Evolutionary conservation across 2,329 filamentous ascomycete species (phyloP), one percentile per base, ranked within the genome.

Genomic region (Alternaria postmessia): DNA sequence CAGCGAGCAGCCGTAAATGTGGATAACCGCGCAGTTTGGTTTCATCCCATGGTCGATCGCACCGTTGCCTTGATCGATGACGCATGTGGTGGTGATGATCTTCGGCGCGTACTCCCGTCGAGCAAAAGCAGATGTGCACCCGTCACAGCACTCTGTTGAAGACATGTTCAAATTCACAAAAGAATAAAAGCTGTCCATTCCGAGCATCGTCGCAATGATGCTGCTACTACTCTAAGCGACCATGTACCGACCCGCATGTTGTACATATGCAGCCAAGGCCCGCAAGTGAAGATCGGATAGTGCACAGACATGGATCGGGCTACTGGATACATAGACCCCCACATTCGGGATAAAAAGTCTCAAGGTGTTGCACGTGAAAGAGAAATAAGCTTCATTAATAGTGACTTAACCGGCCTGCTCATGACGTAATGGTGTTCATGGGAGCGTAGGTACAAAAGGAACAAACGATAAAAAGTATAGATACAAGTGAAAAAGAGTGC

Each of bases 191-290:
- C 16, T 36, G 26, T 53, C 39, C 28, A 44, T 39, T 57, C 30
- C 26, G 18, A 22, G 34, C 34, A 24, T 47, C 34, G 24, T 24
- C 24, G 24, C 24, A 24, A n/a, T 39, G 32, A 11, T 34, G 34
- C 42, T n/a, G 41, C 51, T 32, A 46, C 58, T 47, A 26, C 36
- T 20, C 34, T 58, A 49, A 46, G 51, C 59, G 59, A 55, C 44
- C 9, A 30, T 30, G 28, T 52, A 54, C 41, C 54, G 48, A 49
- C 44, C 59, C 56, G 59, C 61, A 65, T 59, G 55, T 56, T 59
- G 53, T 65, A 65, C 62, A 63, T 65, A 65, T 67, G 56, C 63
- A 67, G 63, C 63, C 55, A 67, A 62, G 61, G 24, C 51, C 32
- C 49, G 57, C 56, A 53, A 39, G 47, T 34, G 34, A 44, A 24